Evolutionary conservation across 2,329 filamentous ascomycete genomes (phyloP).

Genomic region (Rosellinia necatrix): DNA sequence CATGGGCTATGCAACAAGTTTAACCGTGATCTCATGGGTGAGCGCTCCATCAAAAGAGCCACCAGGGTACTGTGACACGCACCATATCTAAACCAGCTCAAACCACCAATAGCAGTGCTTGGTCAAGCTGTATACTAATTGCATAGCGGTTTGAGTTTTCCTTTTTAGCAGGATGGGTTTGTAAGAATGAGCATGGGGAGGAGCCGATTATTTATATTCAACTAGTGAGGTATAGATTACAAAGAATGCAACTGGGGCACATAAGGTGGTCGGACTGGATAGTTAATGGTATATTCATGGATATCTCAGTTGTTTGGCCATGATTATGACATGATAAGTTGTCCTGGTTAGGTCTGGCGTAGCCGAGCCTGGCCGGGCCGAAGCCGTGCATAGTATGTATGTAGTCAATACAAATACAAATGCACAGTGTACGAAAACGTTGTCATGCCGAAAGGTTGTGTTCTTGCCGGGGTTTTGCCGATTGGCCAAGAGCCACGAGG

Average conservation of each 20-base stretch:
- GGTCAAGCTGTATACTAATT: conserved; percentile 33
- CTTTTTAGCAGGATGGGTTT: conserved; percentile 10
- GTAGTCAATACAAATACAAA: no score
- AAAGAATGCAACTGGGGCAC: background rate
- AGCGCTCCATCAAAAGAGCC: conserved; percentile 52
- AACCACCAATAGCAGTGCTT: conserved; percentile 1
- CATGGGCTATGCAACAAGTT: conserved; percentile 88
- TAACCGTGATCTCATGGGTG: conserved; percentile 89
- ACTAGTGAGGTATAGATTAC: conserved; percentile 15
- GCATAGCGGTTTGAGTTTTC: conserved; percentile 29
- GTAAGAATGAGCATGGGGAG: background rate
- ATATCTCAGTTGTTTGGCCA: no score
- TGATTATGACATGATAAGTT: no score
- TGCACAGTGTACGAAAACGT: background rate
- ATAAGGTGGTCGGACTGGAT: conserved; percentile 12
- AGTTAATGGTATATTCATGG: background rate
- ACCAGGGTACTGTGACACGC: conserved; percentile 61
- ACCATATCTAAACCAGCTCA: conserved; percentile 27
- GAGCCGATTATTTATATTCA: conserved; percentile 1
- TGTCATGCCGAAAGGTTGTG: background rate
- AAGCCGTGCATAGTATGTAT: no score
- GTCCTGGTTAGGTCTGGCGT: no score
- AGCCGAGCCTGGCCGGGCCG: no score
- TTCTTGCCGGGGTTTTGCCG: conserved; percentile 24
- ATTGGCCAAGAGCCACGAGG: conserved; percentile 29